These are phyloP conservation scores for Zelopaecilomyces penicillatus DNA, from an alignment of 2,329 filamentous ascomycete species.

Conservation along the genomic window DNA sequence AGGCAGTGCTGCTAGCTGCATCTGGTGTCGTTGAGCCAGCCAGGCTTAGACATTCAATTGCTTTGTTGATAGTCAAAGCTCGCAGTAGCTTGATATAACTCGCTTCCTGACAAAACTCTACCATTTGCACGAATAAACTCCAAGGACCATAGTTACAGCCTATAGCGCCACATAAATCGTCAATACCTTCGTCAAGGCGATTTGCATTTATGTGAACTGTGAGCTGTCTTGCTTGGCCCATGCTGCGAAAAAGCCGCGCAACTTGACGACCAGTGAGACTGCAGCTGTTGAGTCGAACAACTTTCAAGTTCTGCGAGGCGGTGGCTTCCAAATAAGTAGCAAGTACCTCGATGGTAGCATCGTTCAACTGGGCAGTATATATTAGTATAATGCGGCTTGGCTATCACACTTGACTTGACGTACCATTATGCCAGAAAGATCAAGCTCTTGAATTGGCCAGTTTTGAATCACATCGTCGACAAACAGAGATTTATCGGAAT, in stretches of 20 bases:
- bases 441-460: conserved; percentile 44
- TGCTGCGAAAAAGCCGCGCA: conserved; percentile 41
- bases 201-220: conserved; percentile 44
- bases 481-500: conserved; percentile 37
- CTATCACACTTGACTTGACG: conserved; percentile 6
- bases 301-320: conserved; percentile 32
- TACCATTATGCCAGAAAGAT: conserved; percentile 47
- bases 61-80: conserved; percentile 41
- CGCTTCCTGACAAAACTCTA: conserved; percentile 44
- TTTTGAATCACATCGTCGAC: conserved; percentile 33
- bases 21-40: conserved; percentile 45
- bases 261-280: conserved; percentile 42
- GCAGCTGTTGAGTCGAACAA: conserved; percentile 42
- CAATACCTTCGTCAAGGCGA: conserved; percentile 43
- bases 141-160: conserved; percentile 38
- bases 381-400: not conserved
- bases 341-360: conserved; percentile 38
- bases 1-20: conserved; percentile 37
- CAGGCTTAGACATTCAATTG: conserved; percentile 44
- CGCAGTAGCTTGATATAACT: conserved; percentile 43
- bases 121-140: conserved; percentile 46
- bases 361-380: conserved; percentile 33
- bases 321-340: conserved; percentile 36
- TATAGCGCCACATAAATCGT: conserved; percentile 41
- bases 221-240: conserved; percentile 40